Base-by-base conservation (phyloP, 2,329 filamentous ascomycete genomes). In the Colletotrichum sp. region DNA sequence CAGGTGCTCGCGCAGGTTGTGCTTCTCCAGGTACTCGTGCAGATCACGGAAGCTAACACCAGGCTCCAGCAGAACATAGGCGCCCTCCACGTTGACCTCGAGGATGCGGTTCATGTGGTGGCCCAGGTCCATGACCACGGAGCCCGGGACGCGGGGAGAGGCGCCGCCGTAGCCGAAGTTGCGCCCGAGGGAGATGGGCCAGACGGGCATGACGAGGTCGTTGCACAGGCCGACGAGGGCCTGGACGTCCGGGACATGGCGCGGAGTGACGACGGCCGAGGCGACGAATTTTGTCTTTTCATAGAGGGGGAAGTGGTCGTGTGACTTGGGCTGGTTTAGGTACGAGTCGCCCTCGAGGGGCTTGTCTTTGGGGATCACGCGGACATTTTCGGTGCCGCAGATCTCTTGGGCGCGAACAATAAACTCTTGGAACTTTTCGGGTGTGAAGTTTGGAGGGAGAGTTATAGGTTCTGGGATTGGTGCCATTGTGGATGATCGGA, bases 161-260 rank as follows among this genome's bases (percentile, higher is more conserved):
- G 86, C 84, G 12, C 86, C 86, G 21, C 86, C 86, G 69, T 88
- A 88, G 15, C 86, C 86, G 18, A 87, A 77, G 67, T 87, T 87
- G 7, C 85, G 80, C 3, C 84, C 83, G 74, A 85, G 81, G 1
- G 83, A 85, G 73, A 84, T 84, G 9, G 84, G 83, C 76, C 83
- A 85, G 68, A 84, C 79, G 15, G 84, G 84, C 55, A 85, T 82
- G 36, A 80, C 67, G 66, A 82, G 78, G 58, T 83, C 70, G 82
- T 88, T 81, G 80, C 85, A 65, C 81, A 78, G 74, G 7, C 38
- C 79, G 69, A 87, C 81, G 55, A 87, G 80, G 4, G 78, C 80
- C 80, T 90, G 88, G 5, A 89, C 88, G 67, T 90, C 87, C 55
- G 81, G 12, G 6, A 86, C 84, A 30, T 82, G 79, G 6, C 81